Conservation (phyloP, 352 stramenopile species). For the Globisporangium yorkense region DNA sequence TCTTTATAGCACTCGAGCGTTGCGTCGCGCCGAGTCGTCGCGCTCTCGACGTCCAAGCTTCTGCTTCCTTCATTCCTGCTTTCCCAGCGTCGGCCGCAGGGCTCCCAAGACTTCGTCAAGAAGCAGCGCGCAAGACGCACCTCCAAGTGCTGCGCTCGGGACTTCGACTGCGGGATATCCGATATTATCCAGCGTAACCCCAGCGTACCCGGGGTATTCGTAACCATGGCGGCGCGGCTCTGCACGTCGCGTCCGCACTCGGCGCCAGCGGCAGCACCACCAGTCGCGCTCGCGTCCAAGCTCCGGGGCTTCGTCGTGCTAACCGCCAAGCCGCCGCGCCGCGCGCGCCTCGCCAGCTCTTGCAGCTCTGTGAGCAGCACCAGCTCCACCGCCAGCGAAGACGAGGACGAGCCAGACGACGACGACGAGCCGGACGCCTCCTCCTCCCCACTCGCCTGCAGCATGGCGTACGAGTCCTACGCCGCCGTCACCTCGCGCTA, state of each 20-base stretch:
- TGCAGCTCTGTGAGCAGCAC: slow-evolving; percentile 25
- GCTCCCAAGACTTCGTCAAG: background rate
- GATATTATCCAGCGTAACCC: background rate
- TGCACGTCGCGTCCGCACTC: background rate
- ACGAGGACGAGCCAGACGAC: slow-evolving; percentile 17
- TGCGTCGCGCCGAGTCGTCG: background rate
- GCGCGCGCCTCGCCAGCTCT: slow-evolving; percentile 23
- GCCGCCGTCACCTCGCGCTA: slow-evolving; percentile 54
- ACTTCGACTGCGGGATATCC: background rate
- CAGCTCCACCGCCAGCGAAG: slow-evolving; percentile 36
- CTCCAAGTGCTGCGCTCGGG: background rate
- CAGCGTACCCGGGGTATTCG: background rate
- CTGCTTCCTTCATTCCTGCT: background rate
- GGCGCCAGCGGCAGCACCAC: too few species aligned
- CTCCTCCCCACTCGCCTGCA: slow-evolving; percentile 25
- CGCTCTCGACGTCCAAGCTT: too few species aligned
- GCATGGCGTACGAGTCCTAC: slow-evolving; percentile 70
- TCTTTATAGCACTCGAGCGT: background rate
- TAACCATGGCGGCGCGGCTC: background rate
- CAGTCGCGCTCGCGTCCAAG: background rate
- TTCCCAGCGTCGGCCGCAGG: background rate
- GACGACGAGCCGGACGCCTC: slow-evolving; percentile 10
- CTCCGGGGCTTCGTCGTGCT: slow-evolving; percentile 15
- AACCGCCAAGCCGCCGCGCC: slow-evolving; percentile 18
- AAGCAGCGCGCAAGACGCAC: background rate